These are phyloP conservation scores for Tricladium varicosporioides DNA, from an alignment of 2,329 filamentous ascomycete genomes.

Conservation along the genomic window DNA sequence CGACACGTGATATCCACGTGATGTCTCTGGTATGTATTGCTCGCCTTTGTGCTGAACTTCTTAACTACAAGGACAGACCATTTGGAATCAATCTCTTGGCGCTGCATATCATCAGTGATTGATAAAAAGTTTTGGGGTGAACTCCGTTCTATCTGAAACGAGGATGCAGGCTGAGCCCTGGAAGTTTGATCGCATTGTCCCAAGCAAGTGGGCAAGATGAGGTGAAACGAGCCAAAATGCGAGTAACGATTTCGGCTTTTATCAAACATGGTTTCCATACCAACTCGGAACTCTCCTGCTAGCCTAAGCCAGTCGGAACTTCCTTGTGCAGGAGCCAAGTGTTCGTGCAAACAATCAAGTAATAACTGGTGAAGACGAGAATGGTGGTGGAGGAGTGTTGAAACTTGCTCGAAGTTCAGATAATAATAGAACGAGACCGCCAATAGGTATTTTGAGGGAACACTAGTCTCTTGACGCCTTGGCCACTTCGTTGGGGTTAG, in stretches of 20 bases:
- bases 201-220: not conserved
- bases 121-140: not conserved
- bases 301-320: not conserved
- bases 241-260: not conserved
- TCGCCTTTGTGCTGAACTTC: not conserved
- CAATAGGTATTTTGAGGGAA: not conserved
- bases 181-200: not conserved
- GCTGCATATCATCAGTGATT: not conserved
- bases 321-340: not conserved
- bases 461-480: not conserved
- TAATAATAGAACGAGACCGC: not conserved
- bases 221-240: not conserved
- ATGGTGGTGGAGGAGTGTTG: not conserved
- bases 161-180: not conserved
- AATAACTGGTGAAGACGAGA: not conserved
- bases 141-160: not conserved
- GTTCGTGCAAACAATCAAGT: not conserved
- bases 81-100: not conserved
- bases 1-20: too few species aligned
- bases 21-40: too few species aligned
- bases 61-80: not conserved
- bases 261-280: too few species aligned
- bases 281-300: too few species aligned
- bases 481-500: not conserved
- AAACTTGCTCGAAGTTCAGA: not conserved